Evolutionary conservation across 805 yeast species (phyloP).

Genomic region (Dipodascus geniculatus): DNA sequence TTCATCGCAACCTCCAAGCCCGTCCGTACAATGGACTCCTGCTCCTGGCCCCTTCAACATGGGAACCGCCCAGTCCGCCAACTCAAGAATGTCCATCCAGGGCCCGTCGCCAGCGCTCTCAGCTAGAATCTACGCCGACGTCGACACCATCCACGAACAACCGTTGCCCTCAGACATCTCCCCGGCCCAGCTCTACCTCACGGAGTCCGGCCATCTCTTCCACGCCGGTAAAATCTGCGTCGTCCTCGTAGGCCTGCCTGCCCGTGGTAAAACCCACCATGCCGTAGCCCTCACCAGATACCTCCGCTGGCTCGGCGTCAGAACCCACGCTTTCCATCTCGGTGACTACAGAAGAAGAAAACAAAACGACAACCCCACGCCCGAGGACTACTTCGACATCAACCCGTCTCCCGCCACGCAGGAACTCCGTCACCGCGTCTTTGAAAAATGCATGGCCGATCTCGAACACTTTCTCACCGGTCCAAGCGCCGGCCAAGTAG

Average conservation of each 20-base stretch:
- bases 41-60: neutral
- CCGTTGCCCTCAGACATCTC: slow-evolving; percentile 55
- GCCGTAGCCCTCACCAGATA: slow-evolving; percentile 87
- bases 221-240: slow-evolving; percentile 93
- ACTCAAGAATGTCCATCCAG: neutral
- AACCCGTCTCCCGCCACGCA: slow-evolving; percentile 38
- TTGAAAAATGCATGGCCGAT: slow-evolving; percentile 55
- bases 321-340: slow-evolving; percentile 80
- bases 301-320: slow-evolving; percentile 92
- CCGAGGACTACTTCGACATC: slow-evolving; percentile 58
- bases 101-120: slow-evolving; percentile 5
- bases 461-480: slow-evolving; percentile 57
- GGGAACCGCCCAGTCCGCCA: neutral
- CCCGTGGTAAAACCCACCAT: slow-evolving; percentile 88
- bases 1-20: neutral
- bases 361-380: slow-evolving; percentile 35
- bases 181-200: slow-evolving; percentile 88
- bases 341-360: slow-evolving; percentile 70
- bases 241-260: slow-evolving; percentile 86
- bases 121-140: slow-evolving; percentile 5
- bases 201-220: slow-evolving; percentile 83
- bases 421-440: slow-evolving; percentile 43
- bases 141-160: slow-evolving; percentile 58
- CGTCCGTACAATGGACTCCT: neutral
- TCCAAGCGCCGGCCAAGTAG: slow-evolving; percentile 76